These are phyloP conservation scores for Suillus plorans DNA, from an alignment of 768 basidiomycete species.

Conservation along the genomic window DNA sequence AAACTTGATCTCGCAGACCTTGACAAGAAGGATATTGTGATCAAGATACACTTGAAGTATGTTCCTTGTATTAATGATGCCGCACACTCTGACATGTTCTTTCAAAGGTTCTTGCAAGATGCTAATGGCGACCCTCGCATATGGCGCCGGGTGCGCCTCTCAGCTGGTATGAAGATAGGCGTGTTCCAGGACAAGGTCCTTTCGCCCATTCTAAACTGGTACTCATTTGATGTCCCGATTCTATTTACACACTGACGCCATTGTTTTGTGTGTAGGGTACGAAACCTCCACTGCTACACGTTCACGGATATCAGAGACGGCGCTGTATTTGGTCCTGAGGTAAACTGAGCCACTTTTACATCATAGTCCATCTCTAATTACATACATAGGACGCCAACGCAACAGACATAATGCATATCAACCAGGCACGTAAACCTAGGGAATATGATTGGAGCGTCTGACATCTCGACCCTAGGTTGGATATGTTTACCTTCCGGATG, in stretches of 20 bases:
- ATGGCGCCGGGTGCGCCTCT: conserved; percentile 33
- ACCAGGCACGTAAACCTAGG: conserved; percentile 12
- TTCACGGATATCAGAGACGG: conserved; percentile 38
- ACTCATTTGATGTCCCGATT: not conserved
- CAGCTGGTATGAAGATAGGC: conserved; percentile 33
- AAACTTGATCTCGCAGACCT: conserved; percentile 18
- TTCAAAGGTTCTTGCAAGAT: conserved; percentile 8
- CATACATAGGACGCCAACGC: conserved; percentile 18
- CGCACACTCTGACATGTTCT: not conserved
- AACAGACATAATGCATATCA: conserved; percentile 24
- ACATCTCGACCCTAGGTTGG: conserved; percentile 21
- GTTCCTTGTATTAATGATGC: conserved; percentile 14
- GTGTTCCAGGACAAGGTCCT: conserved; percentile 36
- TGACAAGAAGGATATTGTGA: conserved; percentile 22
- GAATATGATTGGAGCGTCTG: not conserved
- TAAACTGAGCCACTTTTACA: conserved; percentile 5
- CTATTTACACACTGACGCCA: conserved; percentile 1
- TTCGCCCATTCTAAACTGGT: conserved; percentile 36
- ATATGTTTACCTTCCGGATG: conserved; percentile 29
- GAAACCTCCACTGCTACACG: conserved; percentile 32
- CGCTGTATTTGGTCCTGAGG: conserved; percentile 32
- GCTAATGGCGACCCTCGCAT: conserved; percentile 24
- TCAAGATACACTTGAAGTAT: conserved; percentile 15
- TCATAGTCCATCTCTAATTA: not conserved
- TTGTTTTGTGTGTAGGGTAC: conserved; percentile 11